These are phyloP conservation scores for Parietaria judaica DNA, from an alignment of 306 rosid genomes.

Conservation along the genomic window DNA sequence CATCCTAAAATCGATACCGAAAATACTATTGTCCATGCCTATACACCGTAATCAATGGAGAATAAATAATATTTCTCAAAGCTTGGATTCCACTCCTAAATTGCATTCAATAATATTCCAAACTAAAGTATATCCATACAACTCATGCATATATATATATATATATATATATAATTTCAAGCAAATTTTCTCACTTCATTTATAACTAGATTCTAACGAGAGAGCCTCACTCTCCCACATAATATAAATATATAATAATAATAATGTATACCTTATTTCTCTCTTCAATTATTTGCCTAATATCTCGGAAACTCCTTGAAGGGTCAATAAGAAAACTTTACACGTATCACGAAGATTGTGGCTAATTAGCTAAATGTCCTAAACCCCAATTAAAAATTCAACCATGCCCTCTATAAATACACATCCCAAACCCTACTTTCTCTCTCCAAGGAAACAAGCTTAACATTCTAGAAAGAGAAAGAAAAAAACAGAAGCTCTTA, in stretches of 20 bases:
- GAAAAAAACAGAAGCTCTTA: neutral
- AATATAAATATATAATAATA: too few species aligned
- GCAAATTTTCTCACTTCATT: too few species aligned
- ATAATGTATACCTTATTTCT: neutral
- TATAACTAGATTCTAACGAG: neutral
- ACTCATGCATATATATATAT: too few species aligned
- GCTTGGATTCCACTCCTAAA: too few species aligned
- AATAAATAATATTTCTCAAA: too few species aligned
- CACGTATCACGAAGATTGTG: neutral
- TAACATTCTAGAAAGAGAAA: neutral
- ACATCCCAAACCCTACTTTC: constrained; percentile 4
- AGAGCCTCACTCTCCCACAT: neutral
- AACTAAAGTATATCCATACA: too few species aligned
- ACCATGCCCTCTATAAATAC: constrained; percentile 16
- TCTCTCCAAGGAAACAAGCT: constrained; percentile 20
- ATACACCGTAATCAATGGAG: too few species aligned
- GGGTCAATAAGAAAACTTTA: neutral
- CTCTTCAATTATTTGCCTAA: neutral
- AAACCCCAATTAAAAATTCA: neutral
- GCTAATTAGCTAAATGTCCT: neutral
- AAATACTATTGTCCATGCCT: too few species aligned
- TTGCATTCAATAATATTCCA: too few species aligned
- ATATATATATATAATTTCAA: too few species aligned
- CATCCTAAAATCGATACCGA: too few species aligned
- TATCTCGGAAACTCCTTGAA: neutral